Evolutionary conservation across 805 yeast species (phyloP).

Genomic region (Wickerhamomyces ciferrii): DNA sequence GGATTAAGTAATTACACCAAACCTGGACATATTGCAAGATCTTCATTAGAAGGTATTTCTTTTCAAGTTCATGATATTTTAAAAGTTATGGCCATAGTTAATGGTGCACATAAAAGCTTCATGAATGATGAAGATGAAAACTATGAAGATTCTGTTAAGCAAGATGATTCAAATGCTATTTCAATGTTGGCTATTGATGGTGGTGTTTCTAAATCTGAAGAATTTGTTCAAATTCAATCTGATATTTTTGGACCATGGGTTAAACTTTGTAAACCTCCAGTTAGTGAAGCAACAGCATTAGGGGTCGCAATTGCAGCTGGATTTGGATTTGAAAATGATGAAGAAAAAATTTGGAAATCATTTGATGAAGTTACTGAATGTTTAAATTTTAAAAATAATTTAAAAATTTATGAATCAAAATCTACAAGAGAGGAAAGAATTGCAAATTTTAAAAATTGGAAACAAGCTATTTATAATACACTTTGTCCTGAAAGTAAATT

Average conservation of each 20-base stretch:
- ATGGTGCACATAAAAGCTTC: conserved; percentile 52
- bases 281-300: conserved; percentile 87
- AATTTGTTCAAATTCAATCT: conserved; percentile 91
- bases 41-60: conserved; percentile 93
- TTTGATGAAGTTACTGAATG: conserved; percentile 58
- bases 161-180: conserved; percentile 33
- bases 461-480: too few relatives aligned
- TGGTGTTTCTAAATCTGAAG: conserved; percentile 89
- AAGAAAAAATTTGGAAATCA: conserved; percentile 67
- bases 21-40: conserved; percentile 89
- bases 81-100: conserved; percentile 84
- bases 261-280: conserved; percentile 72
- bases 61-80: conserved; percentile 89
- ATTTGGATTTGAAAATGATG: conserved; percentile 41
- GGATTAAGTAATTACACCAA: conserved; percentile 92
- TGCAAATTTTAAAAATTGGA: too few relatives aligned
- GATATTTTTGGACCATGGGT: conserved; percentile 87
- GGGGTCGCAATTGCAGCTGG: conserved; percentile 98
- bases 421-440: too few relatives aligned
- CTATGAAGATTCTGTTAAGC: conserved; percentile 33
- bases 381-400: conserved; percentile 32
- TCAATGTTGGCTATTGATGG: conserved; percentile 79
- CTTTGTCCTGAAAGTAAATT: too few relatives aligned
- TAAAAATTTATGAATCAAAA: too few relatives aligned
- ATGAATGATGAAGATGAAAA: conserved; percentile 55